Evolutionary conservation across 2,329 filamentous ascomycete species (phyloP), one percentile per base, ranked within the genome.

Genomic region (Aspergillus tamarii): DNA sequence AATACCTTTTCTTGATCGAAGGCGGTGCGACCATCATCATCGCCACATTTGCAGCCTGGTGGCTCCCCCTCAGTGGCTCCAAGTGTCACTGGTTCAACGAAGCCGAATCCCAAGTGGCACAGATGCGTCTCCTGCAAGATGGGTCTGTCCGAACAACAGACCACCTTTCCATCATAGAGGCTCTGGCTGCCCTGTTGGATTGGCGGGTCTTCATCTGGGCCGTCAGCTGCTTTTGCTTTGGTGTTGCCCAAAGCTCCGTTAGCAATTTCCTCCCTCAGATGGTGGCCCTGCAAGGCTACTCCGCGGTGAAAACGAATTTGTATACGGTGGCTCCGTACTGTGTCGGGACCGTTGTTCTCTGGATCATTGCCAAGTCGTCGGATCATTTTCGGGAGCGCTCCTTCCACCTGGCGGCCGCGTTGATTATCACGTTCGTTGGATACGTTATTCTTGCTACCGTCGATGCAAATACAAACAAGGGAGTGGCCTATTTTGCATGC

Each of bases 381-480:
- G 70, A 72, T 46, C 58, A 36, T 32, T 69, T 65, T 50, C 66
- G 64, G 1, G 69, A 71, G 28, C 69, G 68, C 1, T 70, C 65
- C 3, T 65, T 67, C 11, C 67, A 70, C 34, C 57, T 69, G 19
- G 60, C 59, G 3, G 46, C 58, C n/a, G 45, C 66, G 9, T 30
- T 69, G 39, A 53, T 63, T 41, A 54, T 68, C 10, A 67, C 64
- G 2, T 59, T 69, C 21, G 39, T 65, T 8, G 67, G 67, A 1
- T 69, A 66, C 43, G 54, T 64, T 14, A 66, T 69, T 45, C 52
- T 69, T 5, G 62, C 63, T 14, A 50, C 60, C 1, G 56, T 68
- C 7, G 64, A 68, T 21, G 56, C 59, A 12, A 45, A 58, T 12
- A 41, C 53, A 8, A 34, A 67, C 21, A 54, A 61, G 12, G 60